Evolutionary conservation across 768 basidiomycete genomes (phyloP), one percentile per base, ranked within the genome.

Genomic region (Pisolithus orientalis): DNA sequence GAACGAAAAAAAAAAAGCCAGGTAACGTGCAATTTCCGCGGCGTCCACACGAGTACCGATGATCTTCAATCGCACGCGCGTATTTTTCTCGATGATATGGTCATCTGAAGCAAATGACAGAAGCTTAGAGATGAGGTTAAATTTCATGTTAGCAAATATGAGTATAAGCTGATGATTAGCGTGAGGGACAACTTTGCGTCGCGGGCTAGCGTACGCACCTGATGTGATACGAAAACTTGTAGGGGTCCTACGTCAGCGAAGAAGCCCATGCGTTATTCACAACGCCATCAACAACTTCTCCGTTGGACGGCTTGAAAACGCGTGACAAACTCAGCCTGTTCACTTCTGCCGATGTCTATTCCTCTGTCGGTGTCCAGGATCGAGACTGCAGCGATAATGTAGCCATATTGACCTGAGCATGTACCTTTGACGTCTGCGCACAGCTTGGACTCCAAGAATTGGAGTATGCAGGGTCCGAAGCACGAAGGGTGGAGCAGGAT

Each of bases 31-130:
- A 60, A 99, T 96, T 70, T 97, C 94, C 25, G 94, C 96, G 32
- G 94, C 94, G 65, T 99, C 95, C 4, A 97, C 91, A 64, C 94
- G 84, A 21, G 94, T 96, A n/a, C 95, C 95, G n/a, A 99, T 94
- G 43, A 99, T 92, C 72, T 96, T 95, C 69, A 97, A 78, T 37
- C 96, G 83, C 46, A 98, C 84, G 49, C 84, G 83, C 0, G 91
- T 91, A 58, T 93, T 91, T 91, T 94, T 94, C 68, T 94, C 90
- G 55, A 97, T 94, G 57, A 92, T 87, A 77, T 90, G 87, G 48
- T 91, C 90, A 37, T 92, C 89, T 0, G 91, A 94, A 14, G 90
- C 85, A 64, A 93, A 98, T 8, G 92, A 93, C 4, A 93, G 94
- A n/a, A 94, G 94, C 66, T 94, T 94, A 21, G 94, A 89, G 58